Base-by-base conservation (phyloP, 164 flowering plant species). In the Stephania yunnanensis region DNA sequence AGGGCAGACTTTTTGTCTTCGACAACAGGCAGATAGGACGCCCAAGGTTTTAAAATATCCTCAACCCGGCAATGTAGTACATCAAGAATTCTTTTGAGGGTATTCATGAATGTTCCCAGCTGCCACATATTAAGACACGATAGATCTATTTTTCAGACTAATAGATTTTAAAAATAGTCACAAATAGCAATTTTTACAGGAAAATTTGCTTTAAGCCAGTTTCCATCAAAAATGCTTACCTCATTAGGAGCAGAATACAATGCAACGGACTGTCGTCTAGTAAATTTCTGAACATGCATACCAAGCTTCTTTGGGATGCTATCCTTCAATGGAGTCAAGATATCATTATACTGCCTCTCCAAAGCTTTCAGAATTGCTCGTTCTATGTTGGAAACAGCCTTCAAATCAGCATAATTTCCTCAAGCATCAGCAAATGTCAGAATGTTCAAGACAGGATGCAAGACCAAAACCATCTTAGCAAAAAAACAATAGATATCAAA, bases 81-180 rank as follows among this genome's bases (percentile, higher is more conserved):
- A 78, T 94, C 98, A 46, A 94, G 88, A 72, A 94, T 90, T 85
- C 98, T 87, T 83, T 91, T 94, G 80, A 92, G 81, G 45, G 98
- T 92, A 81, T 91, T 91, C 75, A 94, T 78, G 63, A 94, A 92
- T 20, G 80, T 88, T 53, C 98, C 98, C 82, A 94, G 76, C 97
- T 94, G 92, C 75, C 69, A 71, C 70, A 22, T 53, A 67, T 12
- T 65, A 75, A 75, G 67, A 69, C 10, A 63, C 22, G 10, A 6
- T 55, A 74, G 69, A 74, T 52, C 44, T 67, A 50, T 52, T 76
- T 19, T 11, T 20, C 65, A 19, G 1, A 73, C 25, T 55, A 55
- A 10, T 17, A 7, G 6, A 58, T 58, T 58, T 58, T n/a, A 58
- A 19, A 4, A 1, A 36, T 36, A 36, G 7, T 58, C n/a, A n/a